These are phyloP conservation scores for Starmerella tilneyi DNA, from an alignment of 805 yeast genomes.

Conservation along the genomic window DNA sequence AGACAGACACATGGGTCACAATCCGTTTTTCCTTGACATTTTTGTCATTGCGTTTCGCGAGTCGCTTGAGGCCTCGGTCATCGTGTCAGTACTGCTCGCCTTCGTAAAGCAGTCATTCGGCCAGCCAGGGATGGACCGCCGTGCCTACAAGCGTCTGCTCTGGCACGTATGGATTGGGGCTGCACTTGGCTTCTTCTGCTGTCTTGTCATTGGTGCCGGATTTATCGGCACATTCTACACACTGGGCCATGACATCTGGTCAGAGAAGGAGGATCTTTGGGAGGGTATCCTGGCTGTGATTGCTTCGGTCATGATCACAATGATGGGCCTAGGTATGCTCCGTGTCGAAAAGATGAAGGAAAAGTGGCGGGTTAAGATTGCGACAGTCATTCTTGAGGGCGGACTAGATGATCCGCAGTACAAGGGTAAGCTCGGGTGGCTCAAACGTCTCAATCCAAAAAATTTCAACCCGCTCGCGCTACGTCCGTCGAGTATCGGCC, in stretches of 20 bases:
- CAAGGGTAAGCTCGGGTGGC: conserved; percentile 19
- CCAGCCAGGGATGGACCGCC: conserved; percentile 29
- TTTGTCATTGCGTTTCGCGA: conserved; percentile 92
- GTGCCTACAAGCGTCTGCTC: conserved; percentile 50
- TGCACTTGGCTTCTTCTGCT: conserved; percentile 56
- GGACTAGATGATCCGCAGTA: conserved; percentile 23
- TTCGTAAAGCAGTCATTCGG: conserved; percentile 86
- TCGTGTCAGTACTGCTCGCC: conserved; percentile 83
- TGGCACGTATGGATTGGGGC: conserved; percentile 86
- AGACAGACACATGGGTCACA: conserved; percentile 18
- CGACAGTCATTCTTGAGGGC: conserved; percentile 58
- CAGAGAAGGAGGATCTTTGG: conserved; percentile 85
- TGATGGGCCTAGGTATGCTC: conserved; percentile 95
- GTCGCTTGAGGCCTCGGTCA: conserved; percentile 81
- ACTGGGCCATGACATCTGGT: conserved; percentile 72
- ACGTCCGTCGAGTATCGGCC: conserved; percentile 23
- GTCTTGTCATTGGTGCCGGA: conserved; percentile 80
- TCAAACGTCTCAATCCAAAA: conserved; percentile 18
- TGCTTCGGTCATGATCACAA: conserved; percentile 78
- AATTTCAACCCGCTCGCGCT: conserved; percentile 23
- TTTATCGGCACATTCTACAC: conserved; percentile 90
- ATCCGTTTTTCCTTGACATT: conserved; percentile 54
- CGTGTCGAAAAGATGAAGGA: conserved; percentile 92
- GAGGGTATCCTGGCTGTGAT: conserved; percentile 90
- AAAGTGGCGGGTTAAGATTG: conserved; percentile 94